Evolutionary conservation across 352 stramenopile species (phyloP).

Genomic region (Globisporangium nagaii): DNA sequence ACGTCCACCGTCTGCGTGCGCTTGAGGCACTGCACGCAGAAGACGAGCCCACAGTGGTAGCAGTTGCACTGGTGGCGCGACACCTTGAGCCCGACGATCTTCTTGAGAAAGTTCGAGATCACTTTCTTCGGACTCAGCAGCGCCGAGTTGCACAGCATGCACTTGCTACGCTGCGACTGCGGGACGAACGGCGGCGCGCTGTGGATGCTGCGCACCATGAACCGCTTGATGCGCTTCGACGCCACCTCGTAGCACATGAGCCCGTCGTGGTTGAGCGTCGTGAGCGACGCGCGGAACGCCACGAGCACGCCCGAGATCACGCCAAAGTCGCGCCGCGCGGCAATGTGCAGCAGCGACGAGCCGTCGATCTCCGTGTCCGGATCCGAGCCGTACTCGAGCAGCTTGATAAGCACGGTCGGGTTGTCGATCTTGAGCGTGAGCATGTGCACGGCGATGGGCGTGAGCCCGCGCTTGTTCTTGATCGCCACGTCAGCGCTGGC

Average conservation of each 20-base stretch:
- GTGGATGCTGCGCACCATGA: constrained; percentile 65
- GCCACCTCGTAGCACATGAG: constrained; percentile 82
- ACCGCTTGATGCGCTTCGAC: constrained; percentile 47
- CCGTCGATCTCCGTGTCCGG: constrained; percentile 60
- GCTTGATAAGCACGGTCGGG: constrained; percentile 49
- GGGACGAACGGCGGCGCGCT: constrained; percentile 40
- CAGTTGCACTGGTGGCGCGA: constrained; percentile 61
- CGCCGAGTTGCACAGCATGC: constrained; percentile 64
- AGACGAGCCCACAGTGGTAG: constrained; percentile 80
- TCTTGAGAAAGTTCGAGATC: constrained; percentile 57
- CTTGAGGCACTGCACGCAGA: constrained; percentile 57
- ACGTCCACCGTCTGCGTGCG: constrained; percentile 37
- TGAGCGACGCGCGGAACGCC: constrained; percentile 54
- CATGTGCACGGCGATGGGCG: constrained; percentile 71
- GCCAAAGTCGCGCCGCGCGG: constrained; percentile 41
- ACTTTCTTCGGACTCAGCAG: constrained; percentile 42
- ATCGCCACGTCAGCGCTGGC: constrained; percentile 46
- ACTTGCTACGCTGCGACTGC: constrained; percentile 50
- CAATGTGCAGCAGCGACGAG: constrained; percentile 57
- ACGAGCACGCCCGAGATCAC: constrained; percentile 53
- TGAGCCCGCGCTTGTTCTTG: constrained; percentile 60
- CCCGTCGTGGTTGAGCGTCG: constrained; percentile 53
- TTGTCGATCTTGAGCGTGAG: constrained; percentile 77
- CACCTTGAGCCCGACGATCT: constrained; percentile 34
- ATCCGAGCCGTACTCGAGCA: constrained; percentile 55